Base-by-base conservation (phyloP, 345 rosid genomes). In the Adansonia digitata region DNA sequence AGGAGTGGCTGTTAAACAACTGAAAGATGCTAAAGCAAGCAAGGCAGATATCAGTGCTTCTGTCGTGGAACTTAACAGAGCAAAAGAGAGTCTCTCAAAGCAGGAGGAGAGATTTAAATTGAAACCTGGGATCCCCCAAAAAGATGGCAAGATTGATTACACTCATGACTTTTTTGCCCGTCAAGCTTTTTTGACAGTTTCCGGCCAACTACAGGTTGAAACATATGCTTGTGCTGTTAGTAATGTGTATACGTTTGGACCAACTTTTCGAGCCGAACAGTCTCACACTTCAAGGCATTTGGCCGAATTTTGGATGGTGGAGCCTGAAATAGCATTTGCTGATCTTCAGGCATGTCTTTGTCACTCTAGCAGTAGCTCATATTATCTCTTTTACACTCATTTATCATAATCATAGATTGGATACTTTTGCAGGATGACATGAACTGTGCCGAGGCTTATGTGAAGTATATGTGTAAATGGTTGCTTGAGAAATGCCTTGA, bases 241-340 rank as follows among this genome's bases (percentile, higher is more conserved):
- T 69, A 86, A 76, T 8, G 97, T 92, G 57, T 94, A 92, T 77
- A 92, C 97, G 5, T 92, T 92, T 85, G 97, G 98, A 37, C 98
- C 98, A 2, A 94, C 98, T 46, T 94, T 94, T 80, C 85, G 97
- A n/a, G 98, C 98, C 59, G 98, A 94, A 81, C 75, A 94, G 61
- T 92, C 98, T 14, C 97, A 94, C 80, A 94, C 98, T 13, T 92
- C 98, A 4, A 89, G 98, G 85, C 98, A 94, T 88, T 82, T 94
- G 77, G 98, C 98, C 14, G 98, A 92, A 49, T 94, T 94, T 80
- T 92, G 97, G 98, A 94, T 94, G 98, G 90, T 92, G 69, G 98
- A 94, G 84, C 98, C 98, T 81, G 98, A 94, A 84, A 78, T 94
- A 40, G 95, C 98, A 63, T 90, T 85, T 78, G 97, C 98, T 15